phyloP scores from a whole-genome alignment of 2,329 filamentous ascomycete genomes.

The Venturia pyrina region DNA sequence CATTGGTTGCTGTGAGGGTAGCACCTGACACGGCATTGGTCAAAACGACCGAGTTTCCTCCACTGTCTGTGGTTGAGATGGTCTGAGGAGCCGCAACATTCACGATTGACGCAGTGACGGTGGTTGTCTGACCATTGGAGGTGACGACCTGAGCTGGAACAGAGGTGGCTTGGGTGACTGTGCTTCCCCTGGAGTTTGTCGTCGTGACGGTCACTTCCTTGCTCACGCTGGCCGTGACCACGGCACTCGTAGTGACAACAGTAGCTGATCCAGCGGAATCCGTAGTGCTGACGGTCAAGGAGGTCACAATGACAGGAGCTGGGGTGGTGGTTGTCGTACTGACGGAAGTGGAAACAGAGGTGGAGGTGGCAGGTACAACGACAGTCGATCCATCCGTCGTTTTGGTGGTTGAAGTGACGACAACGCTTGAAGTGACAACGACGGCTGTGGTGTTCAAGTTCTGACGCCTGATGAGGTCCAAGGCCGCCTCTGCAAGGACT shows the following conservation, averaged over 20 bases:
- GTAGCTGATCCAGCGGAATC: constrained; percentile 26
- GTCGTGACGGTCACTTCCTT: constrained; percentile 27
- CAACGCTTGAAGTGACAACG: constrained; percentile 15
- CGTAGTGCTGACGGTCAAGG: constrained; percentile 28
- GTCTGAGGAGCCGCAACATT: constrained; percentile 23
- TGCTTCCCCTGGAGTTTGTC: constrained; percentile 30
- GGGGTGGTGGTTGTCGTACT: constrained; percentile 12
- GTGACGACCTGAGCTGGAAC: constrained; percentile 28
- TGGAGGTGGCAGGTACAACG: constrained; percentile 20
- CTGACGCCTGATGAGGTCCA: constrained; percentile 35
- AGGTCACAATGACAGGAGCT: constrained; percentile 27
- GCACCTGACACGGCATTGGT: constrained; percentile 38
- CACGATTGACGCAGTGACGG: constrained; percentile 6
- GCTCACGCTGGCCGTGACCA: constrained; percentile 30
- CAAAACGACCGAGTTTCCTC: constrained; percentile 29
- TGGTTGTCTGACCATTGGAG: constrained; percentile 16
- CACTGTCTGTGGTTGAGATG: constrained; percentile 32
- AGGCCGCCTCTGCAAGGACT: constrained; percentile 51
- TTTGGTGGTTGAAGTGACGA: constrained; percentile 17
- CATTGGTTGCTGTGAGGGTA: constrained; percentile 34
- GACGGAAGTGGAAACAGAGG: constrained; percentile 14
- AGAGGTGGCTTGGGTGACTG: constrained; percentile 27
- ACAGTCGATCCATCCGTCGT: neutral
- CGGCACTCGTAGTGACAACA: constrained; percentile 28
- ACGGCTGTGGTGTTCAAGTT: constrained; percentile 16